Evolutionary conservation across 2,329 filamentous ascomycete species (phyloP).

Genomic region (Albifimbria verrucaria): DNA sequence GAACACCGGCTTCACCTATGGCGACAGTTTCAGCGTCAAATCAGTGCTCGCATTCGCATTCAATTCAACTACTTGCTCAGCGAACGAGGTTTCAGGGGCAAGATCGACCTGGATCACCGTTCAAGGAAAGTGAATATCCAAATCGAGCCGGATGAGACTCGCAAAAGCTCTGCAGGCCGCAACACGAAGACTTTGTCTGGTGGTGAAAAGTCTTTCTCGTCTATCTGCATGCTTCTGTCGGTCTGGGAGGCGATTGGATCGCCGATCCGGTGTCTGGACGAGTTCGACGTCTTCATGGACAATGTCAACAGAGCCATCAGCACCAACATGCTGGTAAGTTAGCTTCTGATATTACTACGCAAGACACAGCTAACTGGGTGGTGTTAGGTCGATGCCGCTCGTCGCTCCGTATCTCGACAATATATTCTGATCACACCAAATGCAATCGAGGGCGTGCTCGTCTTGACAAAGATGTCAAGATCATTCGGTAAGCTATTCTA

Average conservation of each 20-base stretch:
- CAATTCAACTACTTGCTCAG: conserved; percentile 87
- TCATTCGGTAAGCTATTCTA: conserved; percentile 58
- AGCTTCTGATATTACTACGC: neutral
- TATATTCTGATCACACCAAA: conserved; percentile 97
- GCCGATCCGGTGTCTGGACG: conserved; percentile 89
- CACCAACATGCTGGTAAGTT: conserved; percentile 84
- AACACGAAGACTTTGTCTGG: conserved; percentile 91
- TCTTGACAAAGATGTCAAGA: conserved; percentile 68
- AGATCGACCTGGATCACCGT: conserved; percentile 73
- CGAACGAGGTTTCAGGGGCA: conserved; percentile 84
- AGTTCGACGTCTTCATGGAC: conserved; percentile 99
- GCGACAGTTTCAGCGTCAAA: conserved; percentile 76
- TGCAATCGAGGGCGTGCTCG: conserved; percentile 62
- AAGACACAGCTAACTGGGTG: neutral
- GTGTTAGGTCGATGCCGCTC: conserved; percentile 71
- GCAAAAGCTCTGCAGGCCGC: conserved; percentile 65
- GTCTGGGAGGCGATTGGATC: conserved; percentile 99
- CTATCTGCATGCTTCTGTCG: conserved; percentile 85
- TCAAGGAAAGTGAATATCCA: conserved; percentile 73
- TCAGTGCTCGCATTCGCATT: conserved; percentile 79
- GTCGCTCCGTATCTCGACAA: conserved; percentile 83
- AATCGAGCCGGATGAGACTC: conserved; percentile 69
- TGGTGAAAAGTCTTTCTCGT: conserved; percentile 96
- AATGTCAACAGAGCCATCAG: conserved; percentile 90
- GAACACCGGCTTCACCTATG: conserved; percentile 70